Evolutionary conservation across 1,139 yeast genomes (phyloP), one percentile per base, ranked within the genome.

Genomic region (Magnusiomyces fungicola): DNA sequence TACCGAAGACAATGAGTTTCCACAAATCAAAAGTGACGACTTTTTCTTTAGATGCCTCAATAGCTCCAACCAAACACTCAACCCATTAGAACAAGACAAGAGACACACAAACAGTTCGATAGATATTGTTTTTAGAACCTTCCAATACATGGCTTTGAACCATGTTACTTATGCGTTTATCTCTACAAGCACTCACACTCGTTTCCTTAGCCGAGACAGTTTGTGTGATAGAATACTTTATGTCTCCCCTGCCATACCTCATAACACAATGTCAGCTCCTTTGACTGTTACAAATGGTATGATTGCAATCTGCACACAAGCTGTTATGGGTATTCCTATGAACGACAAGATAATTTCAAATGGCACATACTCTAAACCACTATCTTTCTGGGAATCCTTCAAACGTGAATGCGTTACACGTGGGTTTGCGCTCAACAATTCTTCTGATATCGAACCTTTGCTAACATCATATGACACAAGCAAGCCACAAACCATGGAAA

Each of bases 161-260:
- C 47, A 55, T 34, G 45, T 61, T n/a, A 50, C 56, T 7, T 56
- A 55, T 37, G 65, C 64, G 3, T 60, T 55, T 45, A 42, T 63
- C 2, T 53, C 61, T 0, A 57, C 61, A 6, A 57, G 58, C 9
- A 36, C 52, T 1, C 47, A 42, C 30, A 56, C 60, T 6, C 48
- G 63, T 23, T 59, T 62, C 47, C 48, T 62, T 12, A 43, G 49
- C 5, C 50, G 60, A 3, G 38, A 34, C 14, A 34, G 44, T 27
- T 6, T 46, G 5, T 39, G 30, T 2, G 53, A 52, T 2, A 48
- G 53, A 14, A 29, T 34, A 24, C 47, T 60, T 27, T 55, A 50
- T 34, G 49, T 61, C 16, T 60, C 65, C 18, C 56, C 56, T 6
- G 56, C 58, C 0, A 43, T 61, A 7, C 23, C 54, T 2, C 46